A percentile compares a stretch with the other conserved stretches of the same genome.
These are phyloP conservation scores for Umbellularia californica DNA, from an alignment of 164 flowering plant species.

Conservation along the genomic window DNA sequence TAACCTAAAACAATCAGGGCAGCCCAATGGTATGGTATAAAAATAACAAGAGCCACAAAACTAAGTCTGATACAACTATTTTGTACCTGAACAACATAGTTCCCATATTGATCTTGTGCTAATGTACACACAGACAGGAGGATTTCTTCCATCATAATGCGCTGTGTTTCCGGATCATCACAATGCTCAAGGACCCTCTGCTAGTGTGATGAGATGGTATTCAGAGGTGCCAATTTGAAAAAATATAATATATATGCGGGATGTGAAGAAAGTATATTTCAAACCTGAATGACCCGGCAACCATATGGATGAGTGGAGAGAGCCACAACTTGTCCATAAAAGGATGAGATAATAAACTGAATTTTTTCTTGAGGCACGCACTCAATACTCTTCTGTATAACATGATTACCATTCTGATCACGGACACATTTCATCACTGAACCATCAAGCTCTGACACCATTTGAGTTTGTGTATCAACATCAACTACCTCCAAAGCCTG, in stretches of 20 bases:
- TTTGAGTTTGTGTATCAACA: constrained; percentile 57
- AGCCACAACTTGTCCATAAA: constrained; percentile 75
- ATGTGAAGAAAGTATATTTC: not conserved
- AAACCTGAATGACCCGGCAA: constrained; percentile 94
- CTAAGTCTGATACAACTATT: not conserved
- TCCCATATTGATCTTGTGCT: constrained; percentile 93
- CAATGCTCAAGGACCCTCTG: constrained; percentile 95
- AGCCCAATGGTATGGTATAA: not conserved
- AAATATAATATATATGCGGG: not conserved
- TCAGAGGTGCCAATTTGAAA: constrained; percentile 6
- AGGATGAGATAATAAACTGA: constrained; percentile 72
- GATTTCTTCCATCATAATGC: constrained; percentile 79
- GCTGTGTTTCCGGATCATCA: constrained; percentile 56
- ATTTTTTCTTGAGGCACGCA: constrained; percentile 81
- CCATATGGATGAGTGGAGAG: constrained; percentile 94
- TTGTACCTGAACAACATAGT: constrained; percentile 92
- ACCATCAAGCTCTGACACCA: constrained; percentile 87
- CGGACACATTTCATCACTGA: constrained; percentile 86
- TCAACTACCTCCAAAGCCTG: constrained; percentile 95
- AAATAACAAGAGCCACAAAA: not conserved
- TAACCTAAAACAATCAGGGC: not conserved
- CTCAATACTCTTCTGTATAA: constrained; percentile 92
- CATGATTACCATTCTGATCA: constrained; percentile 99
- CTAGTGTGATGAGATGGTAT: constrained; percentile 8
- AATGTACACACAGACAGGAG: constrained; percentile 66